Percentiles rank a stretch among this genome's conserved stretches.
phyloP scores from a whole-genome alignment of 139 green algal genomes.

The Mychonastes homosphaera region DNA sequence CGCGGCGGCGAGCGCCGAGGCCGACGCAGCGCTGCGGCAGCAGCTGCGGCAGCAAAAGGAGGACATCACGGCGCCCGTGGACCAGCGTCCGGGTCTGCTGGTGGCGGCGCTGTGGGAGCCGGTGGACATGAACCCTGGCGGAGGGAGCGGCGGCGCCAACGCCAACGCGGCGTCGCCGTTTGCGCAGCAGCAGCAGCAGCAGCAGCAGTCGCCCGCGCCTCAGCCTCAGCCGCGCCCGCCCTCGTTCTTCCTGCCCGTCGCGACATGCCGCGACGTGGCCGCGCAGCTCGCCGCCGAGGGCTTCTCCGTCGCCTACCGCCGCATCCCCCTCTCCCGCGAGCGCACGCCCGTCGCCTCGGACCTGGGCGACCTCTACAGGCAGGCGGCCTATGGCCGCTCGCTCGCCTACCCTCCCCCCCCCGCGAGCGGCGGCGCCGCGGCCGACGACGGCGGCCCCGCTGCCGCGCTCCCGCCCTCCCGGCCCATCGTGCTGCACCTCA shows the following conservation, averaged over 20 bases:
- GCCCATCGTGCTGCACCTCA: constrained; percentile 42
- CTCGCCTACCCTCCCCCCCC: neutral
- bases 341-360: constrained; percentile 66
- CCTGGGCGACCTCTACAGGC: constrained; percentile 52
- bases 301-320: constrained; percentile 53
- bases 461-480: neutral
- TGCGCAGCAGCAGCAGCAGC: neutral
- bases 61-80: constrained; percentile 28
- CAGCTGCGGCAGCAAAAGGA: too few species aligned
- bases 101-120: constrained; percentile 43
- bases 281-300: constrained; percentile 42
- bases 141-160: constrained; percentile 8
- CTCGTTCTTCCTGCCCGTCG: neutral
- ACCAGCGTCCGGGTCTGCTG: constrained; percentile 24
- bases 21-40: too few species aligned
- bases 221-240: neutral
- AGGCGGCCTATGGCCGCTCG: constrained; percentile 16
- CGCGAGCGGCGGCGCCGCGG: neutral
- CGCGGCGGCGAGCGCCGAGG: too few species aligned
- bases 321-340: constrained; percentile 76
- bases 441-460: neutral
- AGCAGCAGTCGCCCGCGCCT: neutral
- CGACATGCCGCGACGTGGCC: constrained; percentile 13
- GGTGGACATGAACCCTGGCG: constrained; percentile 16
- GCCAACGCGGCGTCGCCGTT: neutral